Evolutionary conservation across 2,329 filamentous ascomycete species (phyloP), one percentile per base, ranked within the genome.

Genomic region (Purpureocillium lavendulum): DNA sequence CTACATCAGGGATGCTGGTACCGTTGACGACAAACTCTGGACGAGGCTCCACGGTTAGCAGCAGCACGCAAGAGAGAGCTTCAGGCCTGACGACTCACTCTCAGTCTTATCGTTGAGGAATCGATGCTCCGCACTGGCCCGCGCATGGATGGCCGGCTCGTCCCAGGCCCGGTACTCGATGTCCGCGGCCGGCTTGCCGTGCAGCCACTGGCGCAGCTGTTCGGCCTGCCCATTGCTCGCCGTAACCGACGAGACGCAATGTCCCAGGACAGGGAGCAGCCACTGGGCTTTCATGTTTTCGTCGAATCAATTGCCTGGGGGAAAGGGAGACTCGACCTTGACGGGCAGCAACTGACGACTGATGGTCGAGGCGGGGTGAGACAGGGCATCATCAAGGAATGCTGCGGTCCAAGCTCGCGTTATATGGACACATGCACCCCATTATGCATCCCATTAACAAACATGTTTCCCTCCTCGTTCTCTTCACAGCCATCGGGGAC

Each of bases 1-100:
- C 57, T 3, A 84, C 77, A 13, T 82, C 75, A 2, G 81, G 81
- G 40, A 84, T 69, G 1, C 62, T 67, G 2, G 66, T 70, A 24
- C 80, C 75, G 52, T 84, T 74, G 38, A 82, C 73, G 32, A 66
- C 68, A 46, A 75, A 82, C 43, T 69, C 77, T 64, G 21, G 16
- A 17, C 7, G 4, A n/a, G n/a, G n/a, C n/a, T n/a, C n/a, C 11
- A 15, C 4, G 12, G 36, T 16, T 3, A 12, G 17, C 6, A 3
- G 8, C 10, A 9, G 30, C 17, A n/a, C 36, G n/a, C n/a, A n/a
- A n/a, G n/a, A n/a, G n/a, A n/a, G n/a, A n/a, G n/a, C n/a, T n/a
- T n/a, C n/a, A n/a, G n/a, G n/a, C n/a, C n/a, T n/a, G n/a, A 16
- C 14, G 31, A n/a, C 14, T 16, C 31, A 34, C 37, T 34, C n/a